A percentile compares a stretch with the other conserved stretches of the same genome.
These are phyloP conservation scores for Tuber magnatum DNA, from an alignment of 495 filamentous ascomycete species.

Conservation along the genomic window DNA sequence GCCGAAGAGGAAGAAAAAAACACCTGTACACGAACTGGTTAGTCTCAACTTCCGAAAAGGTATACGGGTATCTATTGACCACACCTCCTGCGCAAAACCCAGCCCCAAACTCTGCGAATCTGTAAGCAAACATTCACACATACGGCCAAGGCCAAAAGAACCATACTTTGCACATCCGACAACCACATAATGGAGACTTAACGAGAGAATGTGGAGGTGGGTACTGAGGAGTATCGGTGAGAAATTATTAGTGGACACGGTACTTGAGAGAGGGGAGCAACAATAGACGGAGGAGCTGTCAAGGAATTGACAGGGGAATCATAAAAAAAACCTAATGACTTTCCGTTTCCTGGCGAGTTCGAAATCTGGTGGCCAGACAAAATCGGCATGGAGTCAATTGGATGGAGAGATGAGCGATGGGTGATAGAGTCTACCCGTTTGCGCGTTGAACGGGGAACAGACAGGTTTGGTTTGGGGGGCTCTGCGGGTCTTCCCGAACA, in stretches of 20 bases:
- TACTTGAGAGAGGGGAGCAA: not conserved
- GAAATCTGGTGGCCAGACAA: not conserved
- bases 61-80: slow-evolving; percentile 4
- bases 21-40: slow-evolving; percentile 50
- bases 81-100: slow-evolving; percentile 86
- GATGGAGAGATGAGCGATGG: not conserved
- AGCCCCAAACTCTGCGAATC: slow-evolving; percentile 72
- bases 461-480: not conserved
- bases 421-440: not conserved
- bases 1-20: slow-evolving; percentile 86
- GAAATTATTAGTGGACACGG: not conserved
- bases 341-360: not conserved
- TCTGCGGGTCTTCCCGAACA: not conserved
- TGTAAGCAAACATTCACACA: slow-evolving; percentile 35
- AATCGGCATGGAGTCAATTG: slow-evolving; percentile 3
- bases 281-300: not conserved
- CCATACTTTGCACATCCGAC: slow-evolving; percentile 82
- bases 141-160: not conserved
- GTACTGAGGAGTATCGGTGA: not conserved
- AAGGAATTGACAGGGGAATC: slow-evolving; percentile 15
- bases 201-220: not conserved
- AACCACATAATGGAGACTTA: slow-evolving; percentile 66
- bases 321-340: not conserved
- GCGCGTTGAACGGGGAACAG: not conserved
- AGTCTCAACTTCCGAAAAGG: slow-evolving; percentile 16